Conservation (phyloP, 2,329 filamentous ascomycete genomes). For the Verticillium zaregamsianum region DNA sequence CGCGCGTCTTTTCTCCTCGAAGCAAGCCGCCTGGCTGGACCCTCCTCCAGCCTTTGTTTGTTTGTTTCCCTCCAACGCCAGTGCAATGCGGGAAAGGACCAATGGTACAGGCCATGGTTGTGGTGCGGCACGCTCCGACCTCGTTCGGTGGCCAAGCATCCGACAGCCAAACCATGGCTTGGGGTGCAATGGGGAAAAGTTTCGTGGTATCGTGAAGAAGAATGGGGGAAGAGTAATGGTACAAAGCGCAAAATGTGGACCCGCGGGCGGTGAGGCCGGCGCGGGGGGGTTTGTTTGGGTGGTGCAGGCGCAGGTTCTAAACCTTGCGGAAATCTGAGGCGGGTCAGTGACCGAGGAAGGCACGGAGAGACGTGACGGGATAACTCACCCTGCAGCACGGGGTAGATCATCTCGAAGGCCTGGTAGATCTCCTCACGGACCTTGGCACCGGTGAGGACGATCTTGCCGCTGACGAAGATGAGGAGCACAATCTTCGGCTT, state of each 20-base stretch:
- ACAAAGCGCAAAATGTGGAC: conserved; percentile 23
- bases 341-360: conserved; percentile 8
- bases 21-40: conserved; percentile 23
- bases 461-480: conserved; percentile 98
- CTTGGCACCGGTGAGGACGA: conserved; percentile 95
- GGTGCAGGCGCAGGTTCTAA: conserved; percentile 23
- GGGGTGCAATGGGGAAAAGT: conserved; percentile 18
- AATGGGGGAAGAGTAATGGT: conserved; percentile 31
- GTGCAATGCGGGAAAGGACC: conserved; percentile 49
- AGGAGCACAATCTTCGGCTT: conserved; percentile 98
- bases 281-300: neutral
- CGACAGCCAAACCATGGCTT: conserved; percentile 4
- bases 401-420: conserved; percentile 96
- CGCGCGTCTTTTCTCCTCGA: conserved; percentile 25
- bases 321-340: conserved; percentile 53
- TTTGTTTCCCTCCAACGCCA: conserved; percentile 45
- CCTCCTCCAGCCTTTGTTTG: conserved; percentile 9
- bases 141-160: neutral
- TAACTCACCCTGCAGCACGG: conserved; percentile 76
- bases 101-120: conserved; percentile 27
- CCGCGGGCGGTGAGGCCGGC: neutral
- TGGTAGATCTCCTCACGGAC: conserved; percentile 98
- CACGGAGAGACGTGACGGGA: neutral
- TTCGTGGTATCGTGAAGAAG: conserved; percentile 42
- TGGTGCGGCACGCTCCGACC: neutral